Base-by-base conservation (phyloP, 2,329 filamentous ascomycete genomes). In the Pseudogymnoascus sp. region DNA sequence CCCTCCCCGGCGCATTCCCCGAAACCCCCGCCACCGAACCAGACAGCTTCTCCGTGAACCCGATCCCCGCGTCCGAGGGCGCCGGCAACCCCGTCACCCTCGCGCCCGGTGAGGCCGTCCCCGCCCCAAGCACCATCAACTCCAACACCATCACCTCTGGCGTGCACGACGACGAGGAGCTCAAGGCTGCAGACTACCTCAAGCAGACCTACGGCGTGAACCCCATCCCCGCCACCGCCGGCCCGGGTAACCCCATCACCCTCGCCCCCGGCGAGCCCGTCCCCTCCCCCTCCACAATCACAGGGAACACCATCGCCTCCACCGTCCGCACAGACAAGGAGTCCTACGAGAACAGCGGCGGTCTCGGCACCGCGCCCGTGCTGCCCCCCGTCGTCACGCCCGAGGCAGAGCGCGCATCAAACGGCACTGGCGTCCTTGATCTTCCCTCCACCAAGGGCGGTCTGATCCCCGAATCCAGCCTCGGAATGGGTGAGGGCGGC, bases 311-410 rank as follows among this genome's bases (percentile, higher is more conserved):
- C 66, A 78, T 84, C 68, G 87, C 90, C 72, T 78, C 78, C 64
- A 87, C 91, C 59, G 82, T 96, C 70, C 84, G 87, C 70, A 82
- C 90, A 18, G 92, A 97, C 73, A 83, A 91, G 74, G 89, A 86
- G 68, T 93, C 90, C 1, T 97, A 97, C 75, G 88, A 95, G 74
- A 89, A 89, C 74, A 86, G 87, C 66, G 88, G 88, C 70, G 82
- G 86, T 62, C 74, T 86, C 5, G 70, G 69, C 2, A 64, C 65
- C 60, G 65, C 69, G 15, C 70, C 71, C 15, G 64, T 70, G 18
- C 67, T 72, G 15, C 70, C 71, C 31, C 69, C 69, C 18, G 70
- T 72, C 78, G 77, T 69, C 29, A 72, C 81, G 40, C 78, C 79
- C 60, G 69, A 73, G 60, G 69, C 71, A 29, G 73, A 72, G 67